Conservation (phyloP, 441 rosid species). For the Adansonia grandidieri region DNA sequence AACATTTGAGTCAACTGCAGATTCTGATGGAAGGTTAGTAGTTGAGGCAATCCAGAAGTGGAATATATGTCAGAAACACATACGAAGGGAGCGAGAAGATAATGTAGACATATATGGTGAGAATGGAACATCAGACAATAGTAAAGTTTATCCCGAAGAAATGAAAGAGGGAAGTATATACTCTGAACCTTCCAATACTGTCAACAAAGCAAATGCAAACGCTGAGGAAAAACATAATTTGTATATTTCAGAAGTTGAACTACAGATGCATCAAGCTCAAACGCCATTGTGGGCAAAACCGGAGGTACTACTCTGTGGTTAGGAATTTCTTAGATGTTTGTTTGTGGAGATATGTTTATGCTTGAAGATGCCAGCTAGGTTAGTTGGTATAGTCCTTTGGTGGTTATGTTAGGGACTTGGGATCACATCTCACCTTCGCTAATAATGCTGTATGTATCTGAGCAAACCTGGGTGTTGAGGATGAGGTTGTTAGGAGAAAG, state of each 20-base stretch:
- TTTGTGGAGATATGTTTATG: background rate
- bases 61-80: constrained; percentile 77
- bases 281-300: constrained; percentile 66
- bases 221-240: constrained; percentile 61
- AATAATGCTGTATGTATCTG: background rate
- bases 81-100: constrained; percentile 73
- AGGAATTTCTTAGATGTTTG: constrained; percentile 19
- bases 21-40: constrained; percentile 65
- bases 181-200: constrained; percentile 36
- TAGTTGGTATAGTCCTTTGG: constrained; percentile 5
- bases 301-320: constrained; percentile 46
- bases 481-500: background rate
- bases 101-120: constrained; percentile 80
- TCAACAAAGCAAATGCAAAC: constrained; percentile 37
- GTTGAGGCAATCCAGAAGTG: constrained; percentile 83
- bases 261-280: constrained; percentile 59
- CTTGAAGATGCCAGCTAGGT: background rate
- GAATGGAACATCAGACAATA: constrained; percentile 60
- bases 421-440: background rate
- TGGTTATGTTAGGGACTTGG: background rate
- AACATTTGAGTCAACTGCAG: constrained; percentile 54
- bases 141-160: constrained; percentile 74
- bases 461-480: background rate
- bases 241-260: constrained; percentile 80
- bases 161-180: constrained; percentile 42